Percentiles rank a stretch among this genome's conserved stretches.
Conservation (phyloP, 164 flowering plant genomes). For the Tinospora cordifolia region DNA sequence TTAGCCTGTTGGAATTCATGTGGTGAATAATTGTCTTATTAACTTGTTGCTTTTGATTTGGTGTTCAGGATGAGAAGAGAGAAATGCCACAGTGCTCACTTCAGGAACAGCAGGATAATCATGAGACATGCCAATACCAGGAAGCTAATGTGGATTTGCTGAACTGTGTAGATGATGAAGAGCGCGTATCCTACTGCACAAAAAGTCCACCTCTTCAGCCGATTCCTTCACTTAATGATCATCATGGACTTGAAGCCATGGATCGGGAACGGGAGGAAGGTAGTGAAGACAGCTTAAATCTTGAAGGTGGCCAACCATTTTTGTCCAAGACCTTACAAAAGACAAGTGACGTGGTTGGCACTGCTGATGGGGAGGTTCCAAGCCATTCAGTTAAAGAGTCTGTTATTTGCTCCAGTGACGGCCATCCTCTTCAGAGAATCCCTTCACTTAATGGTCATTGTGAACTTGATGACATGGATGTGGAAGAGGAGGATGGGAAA, state of each 20-base stretch:
- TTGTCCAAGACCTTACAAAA: conserved; percentile 20
- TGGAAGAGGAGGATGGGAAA: conserved; percentile 15
- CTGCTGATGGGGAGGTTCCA: background rate
- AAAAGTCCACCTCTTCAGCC: conserved; percentile 15
- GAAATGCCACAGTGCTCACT: conserved; percentile 16
- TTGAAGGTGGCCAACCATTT: conserved; percentile 20
- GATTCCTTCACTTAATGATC: conserved; percentile 22
- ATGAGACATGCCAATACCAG: conserved; percentile 12
- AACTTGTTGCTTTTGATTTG: conserved; percentile 6
- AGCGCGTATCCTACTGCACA: conserved; percentile 11
- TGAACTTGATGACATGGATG: conserved; percentile 18
- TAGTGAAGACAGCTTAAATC: conserved; percentile 13
- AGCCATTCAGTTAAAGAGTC: conserved; percentile 7
- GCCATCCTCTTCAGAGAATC: conserved; percentile 14
- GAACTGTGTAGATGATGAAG: conserved; percentile 17
- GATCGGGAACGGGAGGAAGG: conserved; percentile 17
- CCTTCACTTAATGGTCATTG: conserved; percentile 20
- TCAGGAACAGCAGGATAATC: conserved; percentile 21
- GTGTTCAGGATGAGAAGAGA: conserved; percentile 36
- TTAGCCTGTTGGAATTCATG: background rate
- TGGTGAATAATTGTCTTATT: background rate
- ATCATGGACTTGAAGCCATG: conserved; percentile 18
- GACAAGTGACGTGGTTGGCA: conserved; percentile 16
- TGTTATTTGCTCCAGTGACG: conserved; percentile 10
- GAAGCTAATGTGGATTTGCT: conserved; percentile 15